Evolutionary conservation across 2,329 filamentous ascomycete species (phyloP), one percentile per base, ranked within the genome.

Genomic region (Cordyceps tenuipes): DNA sequence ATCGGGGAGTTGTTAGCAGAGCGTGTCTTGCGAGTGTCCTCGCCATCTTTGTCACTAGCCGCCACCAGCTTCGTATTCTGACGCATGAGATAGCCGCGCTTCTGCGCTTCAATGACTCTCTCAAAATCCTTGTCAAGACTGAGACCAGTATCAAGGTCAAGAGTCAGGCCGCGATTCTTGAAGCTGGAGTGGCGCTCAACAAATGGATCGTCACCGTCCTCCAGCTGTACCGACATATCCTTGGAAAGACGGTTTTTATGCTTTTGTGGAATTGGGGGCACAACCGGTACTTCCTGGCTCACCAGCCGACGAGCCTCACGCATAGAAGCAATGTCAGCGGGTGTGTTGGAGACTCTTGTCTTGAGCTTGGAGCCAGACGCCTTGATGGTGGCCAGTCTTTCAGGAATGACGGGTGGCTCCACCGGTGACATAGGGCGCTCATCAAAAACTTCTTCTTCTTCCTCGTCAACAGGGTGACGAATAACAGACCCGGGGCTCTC

Each of bases 81-180:
- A 68, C 94, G 87, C 93, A 97, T 99, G 50, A 97, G 81, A 70
- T 99, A 99, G 60, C 94, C 94, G 78, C 95, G 92, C 92, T 97
- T 97, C 88, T 97, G 92, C 71, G 87, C 83, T 77, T 97, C 91
- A 68, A 97, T 95, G 60, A 97, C 90, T 62, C 93, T 85, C 69
- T 97, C 91, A 74, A 97, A 97, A 71, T 97, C 94, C 68, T 89
- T 84, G 68, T 96, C 91, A 50, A 97, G 82, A 64, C 91, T 93
- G 64, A 96, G 86, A 63, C 90, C 90, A 59, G 94, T 81, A 69
- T 93, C 91, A 64, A 91, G 86, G 68, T 89, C 85, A 65, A 95
- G 77, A 8, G 91, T 90, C 64, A 97, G 82, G 68, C 94, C 92
- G 54, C 91, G 83, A 67, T 90, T 88, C 73, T 91, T 88, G 66